Percentiles rank a stretch among this genome's conserved stretches.
Conservation (phyloP, 148 eudicot species). For the Camellia sinensis region DNA sequence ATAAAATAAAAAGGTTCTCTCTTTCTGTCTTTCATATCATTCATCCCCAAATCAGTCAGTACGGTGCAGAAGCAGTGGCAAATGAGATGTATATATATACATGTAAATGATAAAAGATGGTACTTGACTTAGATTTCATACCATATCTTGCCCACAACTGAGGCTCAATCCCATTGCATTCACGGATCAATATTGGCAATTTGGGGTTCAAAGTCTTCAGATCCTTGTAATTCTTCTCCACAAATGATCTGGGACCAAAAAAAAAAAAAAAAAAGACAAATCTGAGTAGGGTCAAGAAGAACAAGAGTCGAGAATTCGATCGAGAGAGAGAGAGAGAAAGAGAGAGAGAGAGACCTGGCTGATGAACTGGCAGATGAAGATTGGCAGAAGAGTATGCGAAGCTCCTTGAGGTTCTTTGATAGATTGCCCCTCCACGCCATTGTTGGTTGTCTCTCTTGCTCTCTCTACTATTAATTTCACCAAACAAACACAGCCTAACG, state of each 20-base stretch:
- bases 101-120: too few relatives aligned
- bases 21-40: too few relatives aligned
- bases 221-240: constrained; percentile 87
- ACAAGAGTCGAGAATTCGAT: not conserved
- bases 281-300: not conserved
- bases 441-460: constrained; percentile 13
- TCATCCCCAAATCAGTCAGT: not conserved
- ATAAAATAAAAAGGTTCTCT: too few relatives aligned
- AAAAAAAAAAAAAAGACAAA: not conserved
- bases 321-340: not conserved
- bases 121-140: constrained; percentile 15
- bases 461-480: not conserved
- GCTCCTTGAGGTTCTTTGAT: constrained; percentile 78
- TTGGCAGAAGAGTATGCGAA: constrained; percentile 78
- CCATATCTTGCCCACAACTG: constrained; percentile 99
- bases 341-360: constrained; percentile 48
- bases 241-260: constrained; percentile 50
- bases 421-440: constrained; percentile 81
- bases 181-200: constrained; percentile 88
- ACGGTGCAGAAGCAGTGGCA: not conserved
- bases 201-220: constrained; percentile 82
- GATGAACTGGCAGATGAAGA: constrained; percentile 80
- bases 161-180: constrained; percentile 76
- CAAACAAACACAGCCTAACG: constrained; percentile 23
- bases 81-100: too few relatives aligned